Evolutionary conservation across 441 rosid species (phyloP).

Genomic region (Manihot esculenta): DNA sequence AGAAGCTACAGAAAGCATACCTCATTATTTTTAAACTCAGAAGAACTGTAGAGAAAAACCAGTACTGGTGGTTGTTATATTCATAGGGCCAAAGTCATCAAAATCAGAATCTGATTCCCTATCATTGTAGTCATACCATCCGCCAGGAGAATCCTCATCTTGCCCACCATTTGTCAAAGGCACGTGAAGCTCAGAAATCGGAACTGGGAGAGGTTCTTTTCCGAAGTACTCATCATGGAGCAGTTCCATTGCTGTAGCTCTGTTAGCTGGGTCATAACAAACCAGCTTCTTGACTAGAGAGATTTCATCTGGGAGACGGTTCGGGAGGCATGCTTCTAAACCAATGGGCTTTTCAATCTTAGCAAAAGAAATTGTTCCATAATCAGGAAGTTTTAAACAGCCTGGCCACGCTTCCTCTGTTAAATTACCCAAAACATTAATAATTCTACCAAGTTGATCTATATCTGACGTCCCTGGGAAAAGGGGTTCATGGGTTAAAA

Average conservation of each 20-base stretch:
- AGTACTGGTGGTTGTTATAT: conserved; percentile 43
- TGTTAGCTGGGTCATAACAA: conserved; percentile 72
- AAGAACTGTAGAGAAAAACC: conserved; percentile 67
- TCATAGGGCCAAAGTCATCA: conserved; percentile 57
- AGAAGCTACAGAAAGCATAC: background rate
- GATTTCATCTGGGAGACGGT: conserved; percentile 52
- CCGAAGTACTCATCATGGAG: conserved; percentile 65
- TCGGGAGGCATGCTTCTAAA: conserved; percentile 54
- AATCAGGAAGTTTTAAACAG: conserved; percentile 81
- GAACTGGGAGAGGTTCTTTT: conserved; percentile 78
- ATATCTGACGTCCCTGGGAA: conserved; percentile 90
- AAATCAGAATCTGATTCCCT: conserved; percentile 75
- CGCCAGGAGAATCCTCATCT: conserved; percentile 63
- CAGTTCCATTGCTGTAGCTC: conserved; percentile 76
- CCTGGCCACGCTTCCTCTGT: conserved; percentile 75
- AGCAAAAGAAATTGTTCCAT: conserved; percentile 67
- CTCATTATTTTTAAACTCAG: conserved; percentile 34
- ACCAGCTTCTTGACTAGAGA: conserved; percentile 62
- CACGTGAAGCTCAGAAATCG: conserved; percentile 59
- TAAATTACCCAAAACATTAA: conserved; percentile 70
- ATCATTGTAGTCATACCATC: conserved; percentile 49
- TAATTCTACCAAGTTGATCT: conserved; percentile 74
- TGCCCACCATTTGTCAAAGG: conserved; percentile 53
- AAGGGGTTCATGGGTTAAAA: conserved; percentile 69
- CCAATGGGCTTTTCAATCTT: conserved; percentile 70